Evolutionary conservation across 179 eudicot species (phyloP).

Genomic region (Beta corolliflora): DNA sequence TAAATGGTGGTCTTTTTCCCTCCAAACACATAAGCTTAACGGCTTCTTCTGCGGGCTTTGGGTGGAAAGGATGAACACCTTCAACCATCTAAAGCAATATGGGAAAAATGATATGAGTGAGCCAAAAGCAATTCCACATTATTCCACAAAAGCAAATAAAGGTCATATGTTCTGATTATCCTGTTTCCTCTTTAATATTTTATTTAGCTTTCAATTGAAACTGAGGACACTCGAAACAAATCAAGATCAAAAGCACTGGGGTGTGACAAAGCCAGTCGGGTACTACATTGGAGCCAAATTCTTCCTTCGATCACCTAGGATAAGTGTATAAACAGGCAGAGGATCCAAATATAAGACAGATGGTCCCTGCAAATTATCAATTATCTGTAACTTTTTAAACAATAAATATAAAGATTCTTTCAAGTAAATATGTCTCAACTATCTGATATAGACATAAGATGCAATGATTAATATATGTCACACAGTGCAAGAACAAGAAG

Average conservation of each 20-base stretch:
- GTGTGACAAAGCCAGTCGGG: neutral
- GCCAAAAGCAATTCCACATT: slow-evolving; percentile 7
- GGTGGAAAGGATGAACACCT: slow-evolving; percentile 84
- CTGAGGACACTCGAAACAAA: neutral
- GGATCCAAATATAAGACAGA: neutral
- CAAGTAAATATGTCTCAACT: neutral
- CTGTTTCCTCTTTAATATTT: neutral
- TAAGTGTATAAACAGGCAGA: neutral
- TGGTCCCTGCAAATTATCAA: neutral
- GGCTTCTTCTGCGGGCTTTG: slow-evolving; percentile 78
- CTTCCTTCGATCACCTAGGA: neutral
- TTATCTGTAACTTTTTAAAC: neutral
- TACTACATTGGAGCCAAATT: neutral
- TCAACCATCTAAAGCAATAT: slow-evolving; percentile 74
- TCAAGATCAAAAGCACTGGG: neutral
- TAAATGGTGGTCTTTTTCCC: slow-evolving; percentile 73
- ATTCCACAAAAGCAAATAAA: slow-evolving; percentile 1
- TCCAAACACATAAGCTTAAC: slow-evolving; percentile 65
- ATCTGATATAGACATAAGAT: neutral
- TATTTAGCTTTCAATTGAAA: neutral
- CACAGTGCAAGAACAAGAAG: neutral
- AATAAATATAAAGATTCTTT: neutral
- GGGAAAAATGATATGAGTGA: slow-evolving; percentile 12
- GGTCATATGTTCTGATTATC: neutral
- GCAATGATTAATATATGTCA: neutral